phyloP scores from a whole-genome alignment of 1,284 basidiomycete species.

The Pyrrhoderma lamaoense region DNA sequence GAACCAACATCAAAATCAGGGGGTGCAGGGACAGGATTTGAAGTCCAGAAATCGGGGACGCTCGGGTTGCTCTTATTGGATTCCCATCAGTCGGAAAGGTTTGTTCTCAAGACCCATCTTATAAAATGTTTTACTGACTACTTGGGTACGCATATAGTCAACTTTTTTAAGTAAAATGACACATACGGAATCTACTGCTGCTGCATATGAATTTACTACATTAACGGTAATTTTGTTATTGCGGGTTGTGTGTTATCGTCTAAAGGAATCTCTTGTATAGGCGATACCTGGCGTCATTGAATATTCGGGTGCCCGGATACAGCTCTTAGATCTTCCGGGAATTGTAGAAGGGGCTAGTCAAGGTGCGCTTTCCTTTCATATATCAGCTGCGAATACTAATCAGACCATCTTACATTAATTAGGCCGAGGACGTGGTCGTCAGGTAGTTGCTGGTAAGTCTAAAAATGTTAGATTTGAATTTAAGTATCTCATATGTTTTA shows the following conservation, averaged over 20 bases:
- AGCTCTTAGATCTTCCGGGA: conserved; percentile 92
- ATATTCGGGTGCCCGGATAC: conserved; percentile 88
- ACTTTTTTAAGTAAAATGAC: conserved; percentile 90
- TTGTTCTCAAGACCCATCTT: conserved; percentile 15
- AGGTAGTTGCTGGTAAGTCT: conserved; percentile 81
- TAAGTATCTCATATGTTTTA: conserved; percentile 19
- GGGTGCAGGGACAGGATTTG: conserved; percentile 81
- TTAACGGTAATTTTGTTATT: conserved; percentile 56
- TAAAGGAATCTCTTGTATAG: conserved; percentile 27
- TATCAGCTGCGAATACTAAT: neutral
- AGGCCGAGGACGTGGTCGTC: conserved; percentile 89
- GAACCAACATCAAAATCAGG: conserved; percentile 81
- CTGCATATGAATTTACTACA: conserved; percentile 95
- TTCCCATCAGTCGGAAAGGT: conserved; percentile 94
- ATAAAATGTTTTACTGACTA: conserved; percentile 19
- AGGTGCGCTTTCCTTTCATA: conserved; percentile 32
- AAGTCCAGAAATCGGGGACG: conserved; percentile 95
- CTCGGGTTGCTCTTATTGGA: conserved; percentile 88
- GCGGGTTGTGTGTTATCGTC: neutral
- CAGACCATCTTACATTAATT: conserved; percentile 6
- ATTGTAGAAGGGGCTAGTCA: conserved; percentile 96
- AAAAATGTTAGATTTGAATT: conserved; percentile 6
- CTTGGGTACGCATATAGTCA: conserved; percentile 44
- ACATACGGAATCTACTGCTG: conserved; percentile 81
- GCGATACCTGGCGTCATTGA: conserved; percentile 94